Base-by-base conservation (phyloP, 306 rosid species). In the Casuarina equisetifolia region DNA sequence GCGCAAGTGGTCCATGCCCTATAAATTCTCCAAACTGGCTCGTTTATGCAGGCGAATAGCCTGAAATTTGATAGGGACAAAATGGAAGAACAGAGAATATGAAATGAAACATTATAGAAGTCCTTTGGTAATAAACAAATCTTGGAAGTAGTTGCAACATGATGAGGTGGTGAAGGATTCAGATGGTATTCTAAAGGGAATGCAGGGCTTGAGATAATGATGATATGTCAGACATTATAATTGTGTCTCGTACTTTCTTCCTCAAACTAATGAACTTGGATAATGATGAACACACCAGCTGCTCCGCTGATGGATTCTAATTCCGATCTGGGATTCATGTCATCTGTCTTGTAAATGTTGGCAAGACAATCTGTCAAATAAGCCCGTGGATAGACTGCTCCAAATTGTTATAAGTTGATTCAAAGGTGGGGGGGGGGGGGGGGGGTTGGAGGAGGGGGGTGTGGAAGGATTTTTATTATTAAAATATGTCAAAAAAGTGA, bases 221-320 rank as follows among this genome's bases (percentile, higher is more conserved):
- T 67, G 58, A 42, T 81, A 38, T 67, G 78, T 13, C 74, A 74
- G 49, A 83, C 81, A 63, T 9, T 73, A 86, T 86, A 57, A 86
- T 84, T 76, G 79, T 81, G 90, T 78, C 80, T 53, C 61, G 77
- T 62, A 72, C 81, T 74, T 84, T 64, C 81, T 79, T 84, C 76
- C 76, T 67, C 76, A 73, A 73, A 66, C 69, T 76, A 70, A 71
- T 78, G 58, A 44, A 58, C 42, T 55, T 79, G 39, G 46, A 46
- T 68, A 57, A 84, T 86, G 63, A 81, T 86, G 76, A 81, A 53
- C 19, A 46, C 86, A 86, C 83, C 77, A 64, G 69, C 69, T 15
- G 16, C 76, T 63, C 64, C 76, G 20, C 82, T 76, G 67, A 51
- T 16, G 48, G 74, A 79, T 74, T 43, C 43, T 25, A 32, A 74